A percentile compares a stretch with the other conserved stretches of the same genome.
These are phyloP conservation scores for Mrakia blollopis DNA, from an alignment of 768 basidiomycete species.

Conservation along the genomic window DNA sequence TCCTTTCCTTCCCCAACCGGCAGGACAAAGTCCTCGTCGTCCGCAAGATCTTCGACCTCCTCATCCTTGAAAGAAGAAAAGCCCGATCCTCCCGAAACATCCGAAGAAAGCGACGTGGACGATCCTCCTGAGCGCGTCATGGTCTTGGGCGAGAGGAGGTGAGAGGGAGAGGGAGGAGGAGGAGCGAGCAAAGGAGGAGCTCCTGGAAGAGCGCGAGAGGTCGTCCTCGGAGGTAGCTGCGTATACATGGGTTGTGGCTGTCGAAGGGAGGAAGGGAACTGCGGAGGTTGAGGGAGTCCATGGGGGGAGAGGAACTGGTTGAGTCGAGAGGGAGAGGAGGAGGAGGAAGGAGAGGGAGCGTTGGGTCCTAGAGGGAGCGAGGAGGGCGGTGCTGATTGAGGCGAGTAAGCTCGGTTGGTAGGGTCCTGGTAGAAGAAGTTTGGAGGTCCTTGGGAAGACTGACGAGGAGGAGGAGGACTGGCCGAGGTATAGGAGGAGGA, in stretches of 20 bases:
- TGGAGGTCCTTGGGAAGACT: neutral
- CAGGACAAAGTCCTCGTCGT: neutral
- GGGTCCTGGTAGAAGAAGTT: constrained; percentile 18
- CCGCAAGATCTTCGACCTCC: neutral
- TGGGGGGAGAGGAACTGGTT: neutral
- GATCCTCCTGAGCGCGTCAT: constrained; percentile 8
- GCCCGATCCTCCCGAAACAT: neutral
- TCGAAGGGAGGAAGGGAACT: neutral
- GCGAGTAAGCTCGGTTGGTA: neutral
- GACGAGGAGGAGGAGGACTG: neutral
- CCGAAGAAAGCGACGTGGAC: neutral
- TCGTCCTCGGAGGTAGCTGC: neutral
- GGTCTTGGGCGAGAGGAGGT: neutral
- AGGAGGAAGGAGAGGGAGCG: neutral
- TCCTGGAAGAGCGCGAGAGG: neutral
- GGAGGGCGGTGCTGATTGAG: neutral
- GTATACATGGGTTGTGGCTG: neutral
- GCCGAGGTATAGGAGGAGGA: neutral
- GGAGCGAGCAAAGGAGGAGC: neutral
- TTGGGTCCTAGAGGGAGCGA: neutral
- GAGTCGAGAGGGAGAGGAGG: neutral
- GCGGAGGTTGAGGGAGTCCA: neutral
- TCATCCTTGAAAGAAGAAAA: constrained; percentile 3
- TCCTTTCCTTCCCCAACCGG: neutral
- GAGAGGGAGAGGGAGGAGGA: neutral